Evolutionary conservation across 169 alveolate species (phyloP), one percentile per base, ranked within the genome.

Genomic region (Babesia microti): DNA sequence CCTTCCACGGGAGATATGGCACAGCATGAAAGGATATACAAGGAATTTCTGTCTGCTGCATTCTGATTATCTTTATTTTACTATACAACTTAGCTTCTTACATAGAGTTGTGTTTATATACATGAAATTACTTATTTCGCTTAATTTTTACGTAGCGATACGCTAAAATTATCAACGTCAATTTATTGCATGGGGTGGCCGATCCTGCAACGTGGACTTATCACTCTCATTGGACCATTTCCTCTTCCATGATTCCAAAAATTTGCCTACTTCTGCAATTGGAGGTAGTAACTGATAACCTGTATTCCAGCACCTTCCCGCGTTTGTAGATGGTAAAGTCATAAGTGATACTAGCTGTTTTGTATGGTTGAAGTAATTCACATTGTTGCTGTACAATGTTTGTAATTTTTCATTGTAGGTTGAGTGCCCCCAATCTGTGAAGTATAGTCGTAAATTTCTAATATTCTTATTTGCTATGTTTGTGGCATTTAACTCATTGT

Each of bases 371-470:
- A 68, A 44, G 35, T 41, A 49, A 36, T 72, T 72, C 1, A 70
- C 68, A 9, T 78, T 78, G 49, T 75, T 79, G 19, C 65, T 39
- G 44, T 54, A 49, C 4, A 75, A 46, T 1, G 85, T 74, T 4
- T 52, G 71, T 27, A 68, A 12, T 35, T 70, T 69, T 19, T 75
- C 81, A 30, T 41, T 43, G 29, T 29, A 68, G 19, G 78, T 65
- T 22, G 61, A 60, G 9, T 69, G 44, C 18, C 85, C 85, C 85
- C 85, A 75, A 33, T 75, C 85, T 18, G 68, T 70, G 52, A 75
- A 65, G 26, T 75, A 75, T 23, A 68, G 37, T 12, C 76, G 34
- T 6, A 63, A 59, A 34, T 59, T 54, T 12, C 55, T 44, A 27
- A 21, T 32, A 32, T 33, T 18, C 35, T 44, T 26, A 1, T 18